These are phyloP conservation scores for Huntiella bhutanensis DNA, from an alignment of 2,329 filamentous ascomycete genomes.

Conservation along the genomic window DNA sequence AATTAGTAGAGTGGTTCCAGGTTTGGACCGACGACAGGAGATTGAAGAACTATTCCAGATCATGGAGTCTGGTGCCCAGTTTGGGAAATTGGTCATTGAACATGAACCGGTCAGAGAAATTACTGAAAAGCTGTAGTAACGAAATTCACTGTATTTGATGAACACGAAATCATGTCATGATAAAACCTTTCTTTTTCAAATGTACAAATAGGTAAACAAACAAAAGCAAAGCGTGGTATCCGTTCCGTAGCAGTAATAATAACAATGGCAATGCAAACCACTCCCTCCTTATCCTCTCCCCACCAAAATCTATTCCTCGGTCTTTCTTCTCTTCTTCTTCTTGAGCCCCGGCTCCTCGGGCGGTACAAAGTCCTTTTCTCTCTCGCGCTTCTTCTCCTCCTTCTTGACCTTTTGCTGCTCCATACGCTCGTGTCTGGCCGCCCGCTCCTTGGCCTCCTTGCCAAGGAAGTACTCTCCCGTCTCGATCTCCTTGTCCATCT, in stretches of 20 bases:
- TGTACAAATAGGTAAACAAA: constrained; percentile 3
- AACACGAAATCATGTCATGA: neutral
- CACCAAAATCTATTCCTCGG: constrained; percentile 14
- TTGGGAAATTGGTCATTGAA: constrained; percentile 80
- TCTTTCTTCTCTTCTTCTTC: constrained; percentile 40
- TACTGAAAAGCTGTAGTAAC: constrained; percentile 22
- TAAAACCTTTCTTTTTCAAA: constrained; percentile 1
- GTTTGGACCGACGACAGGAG: constrained; percentile 56
- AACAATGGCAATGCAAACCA: neutral
- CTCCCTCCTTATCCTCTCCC: constrained; percentile 16
- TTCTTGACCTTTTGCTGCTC: constrained; percentile 77
- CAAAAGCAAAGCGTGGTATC: constrained; percentile 7
- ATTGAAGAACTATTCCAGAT: constrained; percentile 73
- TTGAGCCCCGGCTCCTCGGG: constrained; percentile 55
- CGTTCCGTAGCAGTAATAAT: neutral
- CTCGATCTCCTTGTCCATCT: constrained; percentile 95
- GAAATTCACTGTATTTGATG: neutral
- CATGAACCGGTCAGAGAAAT: constrained; percentile 25
- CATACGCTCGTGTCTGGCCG: constrained; percentile 57
- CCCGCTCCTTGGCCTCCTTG: constrained; percentile 80
- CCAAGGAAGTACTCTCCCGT: constrained; percentile 90
- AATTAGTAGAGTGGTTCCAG: constrained; percentile 54
- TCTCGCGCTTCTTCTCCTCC: constrained; percentile 69
- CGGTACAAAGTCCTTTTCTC: constrained; percentile 70
- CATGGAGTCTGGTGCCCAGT: constrained; percentile 70